Base-by-base conservation (phyloP, 257 asterid genomes). In the Solanum virginianum region DNA sequence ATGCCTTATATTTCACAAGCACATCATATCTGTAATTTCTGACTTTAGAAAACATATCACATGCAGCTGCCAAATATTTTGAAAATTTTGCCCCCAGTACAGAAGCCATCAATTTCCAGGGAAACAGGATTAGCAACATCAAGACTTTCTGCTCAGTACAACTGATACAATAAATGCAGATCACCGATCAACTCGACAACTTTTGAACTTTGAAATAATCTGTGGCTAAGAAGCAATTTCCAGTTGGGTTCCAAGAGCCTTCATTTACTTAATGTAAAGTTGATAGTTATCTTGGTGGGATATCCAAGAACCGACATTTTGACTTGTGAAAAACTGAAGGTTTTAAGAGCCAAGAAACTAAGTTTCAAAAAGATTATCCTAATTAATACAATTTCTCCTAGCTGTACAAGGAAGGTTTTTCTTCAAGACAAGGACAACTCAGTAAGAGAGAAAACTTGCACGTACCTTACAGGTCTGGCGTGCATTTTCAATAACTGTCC, bases 401-500 rank as follows among this genome's bases (percentile, higher is more conserved):
- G 77, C 60, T 22, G 59, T 39, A 56, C 56, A 62, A 62, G 77
- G 8, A 32, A 22, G 7, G 17, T 4, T 60, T 45, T 63, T 82
- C 29, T 43, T 83, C 12, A 20, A 51, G 41, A 57, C 51, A 4
- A 66, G 49, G 85, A 36, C 53, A 47, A 14, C 36, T 10, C 68
- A 24, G 11, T 5, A 24, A 83, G 32, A 59, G 14, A 62, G 84
- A 62, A 32, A 53, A 77, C 13, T 43, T n/a, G 69, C 16, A 84
- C 91, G 53, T 83, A 94, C 98, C 91, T 91, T 94, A 86, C 98
- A 95, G 80, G 93, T 84, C 88, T 94, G 97, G 75, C 99, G 97
- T 55, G 98, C 98, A 91, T 96, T 96, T 90, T 96, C 99, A 80
- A 93, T 92, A 84, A 95, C 91, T 74, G 95, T 93, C 66, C 98